Base-by-base conservation (phyloP, 306 rosid genomes). In the Chamaecrista fasciculata region DNA sequence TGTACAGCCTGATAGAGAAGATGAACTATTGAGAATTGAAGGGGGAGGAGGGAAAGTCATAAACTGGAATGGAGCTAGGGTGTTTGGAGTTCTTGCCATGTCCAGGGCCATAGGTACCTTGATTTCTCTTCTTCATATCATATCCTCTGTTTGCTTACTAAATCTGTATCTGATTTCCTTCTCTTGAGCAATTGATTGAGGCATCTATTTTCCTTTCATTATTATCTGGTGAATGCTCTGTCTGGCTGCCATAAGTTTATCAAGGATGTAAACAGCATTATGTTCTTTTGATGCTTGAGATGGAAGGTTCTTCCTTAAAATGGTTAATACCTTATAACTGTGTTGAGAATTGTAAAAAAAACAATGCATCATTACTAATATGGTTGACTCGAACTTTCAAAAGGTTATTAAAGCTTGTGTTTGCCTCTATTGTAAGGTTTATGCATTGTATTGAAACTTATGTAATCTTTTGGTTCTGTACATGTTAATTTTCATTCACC, bases 51-150 rank as follows among this genome's bases (percentile, higher is more conserved):
- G 97, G 69, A 91, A 63, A 89, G 97, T 91, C 78, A 91, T 91
- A 72, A 89, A 91, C 96, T 91, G 97, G 97, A 91, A 86, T 80
- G 97, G 97, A 46, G 88, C 97, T 78, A 86, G 97, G 86, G 96
- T 91, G 70, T 70, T 78, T 59, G 86, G 86, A 59, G 86, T 82
- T 66, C 86, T 82, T 66, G 80, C 86, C 72, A 82, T 82, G 97
- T 91, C 97, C 83, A 89, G 97, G 88, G 97, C 97, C 74, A 91
- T 91, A 89, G 97, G 97, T 91, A 83, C 81, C 75, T 70, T 66
- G 67, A 78, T 79, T 85, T 80, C 77, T 77, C 50, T 56, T 31
- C 67, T 73, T 78, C 79, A 68, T 67, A 42, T 73, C 36, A 79
- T 37, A 34, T 78, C 56, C 20, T 28, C 1, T 78, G 65, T 29